Evolutionary conservation across 257 asterid species (phyloP).

Genomic region (Solanum infundibuliforme): DNA sequence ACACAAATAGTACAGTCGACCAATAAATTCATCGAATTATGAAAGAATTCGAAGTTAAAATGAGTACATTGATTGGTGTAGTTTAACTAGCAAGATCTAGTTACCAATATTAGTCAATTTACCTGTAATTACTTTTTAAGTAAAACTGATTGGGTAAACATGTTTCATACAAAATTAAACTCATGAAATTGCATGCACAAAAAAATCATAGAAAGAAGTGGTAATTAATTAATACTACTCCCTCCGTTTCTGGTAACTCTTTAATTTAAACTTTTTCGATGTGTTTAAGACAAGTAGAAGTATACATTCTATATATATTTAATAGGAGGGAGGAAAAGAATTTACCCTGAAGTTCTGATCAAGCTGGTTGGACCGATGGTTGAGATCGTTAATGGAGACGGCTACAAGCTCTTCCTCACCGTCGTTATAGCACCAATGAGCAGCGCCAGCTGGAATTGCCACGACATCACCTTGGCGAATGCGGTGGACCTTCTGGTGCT

Average conservation of each 20-base stretch:
- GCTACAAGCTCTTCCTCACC: constrained; percentile 45
- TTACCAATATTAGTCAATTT: background rate
- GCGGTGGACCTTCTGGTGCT: constrained; percentile 56
- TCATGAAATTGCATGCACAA: background rate
- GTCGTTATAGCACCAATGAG: constrained; percentile 64
- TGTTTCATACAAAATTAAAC: background rate
- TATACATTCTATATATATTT: no score
- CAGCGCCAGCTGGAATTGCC: constrained; percentile 54
- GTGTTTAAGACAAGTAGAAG: no score
- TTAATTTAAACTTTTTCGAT: no score
- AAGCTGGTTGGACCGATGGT: constrained; percentile 59
- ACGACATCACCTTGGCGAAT: constrained; percentile 49
- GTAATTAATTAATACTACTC: background rate
- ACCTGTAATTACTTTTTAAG: background rate
- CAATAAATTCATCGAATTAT: background rate
- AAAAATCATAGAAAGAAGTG: background rate
- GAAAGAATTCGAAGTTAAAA: background rate
- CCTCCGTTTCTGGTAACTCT: background rate
- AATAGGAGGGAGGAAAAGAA: background rate
- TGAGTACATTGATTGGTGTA: background rate
- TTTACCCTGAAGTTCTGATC: constrained; percentile 57
- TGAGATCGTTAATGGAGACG: constrained; percentile 54
- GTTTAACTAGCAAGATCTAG: background rate
- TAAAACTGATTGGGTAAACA: background rate
- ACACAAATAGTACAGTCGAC: background rate